Base-by-base conservation (phyloP, 176 grass and related monocot species). In the Hyparrhenia diplandra region DNA sequence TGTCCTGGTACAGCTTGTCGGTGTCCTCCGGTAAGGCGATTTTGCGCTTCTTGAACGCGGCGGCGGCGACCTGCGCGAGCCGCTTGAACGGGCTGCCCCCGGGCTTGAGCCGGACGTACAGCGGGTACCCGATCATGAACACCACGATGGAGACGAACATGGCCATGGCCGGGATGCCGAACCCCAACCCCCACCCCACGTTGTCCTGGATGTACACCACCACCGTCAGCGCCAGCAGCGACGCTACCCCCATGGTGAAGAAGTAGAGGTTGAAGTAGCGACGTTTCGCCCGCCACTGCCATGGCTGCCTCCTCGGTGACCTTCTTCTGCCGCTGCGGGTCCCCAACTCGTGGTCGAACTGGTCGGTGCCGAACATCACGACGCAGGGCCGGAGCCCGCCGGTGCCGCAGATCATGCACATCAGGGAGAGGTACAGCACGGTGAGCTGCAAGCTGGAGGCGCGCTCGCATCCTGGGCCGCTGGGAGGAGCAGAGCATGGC, bases 211-310 rank as follows among this genome's bases (percentile, higher is more conserved):
- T 83, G 79, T 94, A 94, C 67, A 94, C 85, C 60, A 94, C 83
- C 64, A 86, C 83, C 9, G 91, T 88, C 17, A 89, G 20, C 7
- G 94, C 91, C 77, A 89, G 63, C 73, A 97, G 65, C 34, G 4
- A 2, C 31, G 31, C 31, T 32, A 32, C n/a, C 1, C 65, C 91
- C 84, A 89, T 85, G 0, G 64, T 76, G 84, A 97, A 91, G 89
- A 91, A 97, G 85, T 91, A 97, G 71, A 97, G 77, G 85, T 94
- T 97, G 82, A 97, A 97, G 84, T 86, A 94, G 21, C 23, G 74
- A 71, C 87, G 77, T 82, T 88, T 88, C 47, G 14, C 67, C 85
- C n/a, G 41, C 72, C 68, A 5, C 69, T n/a, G 82, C 36, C 68
- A 3, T 3, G 28, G 41, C 64, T 0, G 30, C 78, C 13, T 36